A percentile compares a stretch with the other conserved stretches of the same genome.
Evolutionary conservation across 2,329 filamentous ascomycete species (phyloP).

Genomic region (Amesomyces nigricolor): DNA sequence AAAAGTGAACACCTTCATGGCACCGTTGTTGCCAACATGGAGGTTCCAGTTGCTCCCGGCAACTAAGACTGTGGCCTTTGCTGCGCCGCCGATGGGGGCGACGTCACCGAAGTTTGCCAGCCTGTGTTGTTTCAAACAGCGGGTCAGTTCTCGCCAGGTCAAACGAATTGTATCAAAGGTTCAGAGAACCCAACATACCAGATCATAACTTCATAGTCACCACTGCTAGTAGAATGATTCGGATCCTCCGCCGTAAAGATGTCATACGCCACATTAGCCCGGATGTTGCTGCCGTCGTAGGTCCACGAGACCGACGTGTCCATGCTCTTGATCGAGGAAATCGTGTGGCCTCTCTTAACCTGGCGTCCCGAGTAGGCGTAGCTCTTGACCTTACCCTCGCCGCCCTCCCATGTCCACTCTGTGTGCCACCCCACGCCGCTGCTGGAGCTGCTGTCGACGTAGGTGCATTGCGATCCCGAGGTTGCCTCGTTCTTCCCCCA

Average conservation of each 20-base stretch:
- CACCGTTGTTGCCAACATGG: constrained; percentile 48
- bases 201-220: constrained; percentile 59
- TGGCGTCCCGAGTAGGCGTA: constrained; percentile 38
- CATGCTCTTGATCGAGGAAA: constrained; percentile 33
- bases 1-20: constrained; percentile 51
- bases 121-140: constrained; percentile 26
- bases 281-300: constrained; percentile 44
- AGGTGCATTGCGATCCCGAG: constrained; percentile 40
- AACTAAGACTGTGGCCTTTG: constrained; percentile 46
- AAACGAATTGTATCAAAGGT: too few species aligned
- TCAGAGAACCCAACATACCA: constrained; percentile 36
- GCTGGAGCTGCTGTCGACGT: constrained; percentile 32
- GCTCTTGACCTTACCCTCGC: constrained; percentile 38
- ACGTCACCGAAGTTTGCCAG: constrained; percentile 54
- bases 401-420: constrained; percentile 39
- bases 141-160: neutral
- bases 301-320: constrained; percentile 34
- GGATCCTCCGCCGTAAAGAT: constrained; percentile 48
- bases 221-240: constrained; percentile 31
- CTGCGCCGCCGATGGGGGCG: constrained; percentile 45
- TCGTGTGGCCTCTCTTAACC: constrained; percentile 27
- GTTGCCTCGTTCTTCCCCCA: constrained; percentile 36
- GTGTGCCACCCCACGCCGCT: constrained; percentile 37
- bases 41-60: constrained; percentile 48
- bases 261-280: constrained; percentile 58